Conservation (phyloP, 176 grass and related monocot species). For the Chloris gayana region DNA sequence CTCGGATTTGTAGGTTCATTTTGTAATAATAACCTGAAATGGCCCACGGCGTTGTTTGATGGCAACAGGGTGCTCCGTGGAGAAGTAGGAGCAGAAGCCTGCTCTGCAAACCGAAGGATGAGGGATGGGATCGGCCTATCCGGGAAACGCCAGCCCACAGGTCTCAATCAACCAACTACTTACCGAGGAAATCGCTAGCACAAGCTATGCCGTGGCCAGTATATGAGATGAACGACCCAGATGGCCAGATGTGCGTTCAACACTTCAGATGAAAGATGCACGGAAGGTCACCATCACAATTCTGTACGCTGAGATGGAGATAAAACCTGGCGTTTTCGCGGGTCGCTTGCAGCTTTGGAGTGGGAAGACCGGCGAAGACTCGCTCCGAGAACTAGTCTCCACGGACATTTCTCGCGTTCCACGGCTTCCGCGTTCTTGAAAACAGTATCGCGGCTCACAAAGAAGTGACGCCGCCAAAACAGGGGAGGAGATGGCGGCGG, state of each 20-base stretch:
- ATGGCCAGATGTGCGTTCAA: background rate
- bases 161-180: background rate
- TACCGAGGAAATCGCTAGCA: background rate
- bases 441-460: background rate
- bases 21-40: no score
- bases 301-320: no score
- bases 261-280: background rate
- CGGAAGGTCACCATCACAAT: background rate
- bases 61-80: no score
- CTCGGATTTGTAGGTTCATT: no score
- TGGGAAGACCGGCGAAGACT: conserved; percentile 38
- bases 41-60: no score
- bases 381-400: background rate
- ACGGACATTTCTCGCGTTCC: background rate
- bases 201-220: background rate
- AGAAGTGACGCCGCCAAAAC: background rate
- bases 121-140: background rate
- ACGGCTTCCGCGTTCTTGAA: background rate
- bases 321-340: conserved; percentile 27
- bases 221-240: background rate
- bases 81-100: background rate
- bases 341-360: conserved; percentile 18
- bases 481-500: background rate
- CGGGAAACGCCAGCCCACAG: no score
- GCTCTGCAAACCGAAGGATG: background rate